Base-by-base conservation (phyloP, 805 yeast species). In the Wickerhamomyces queroliae region DNA sequence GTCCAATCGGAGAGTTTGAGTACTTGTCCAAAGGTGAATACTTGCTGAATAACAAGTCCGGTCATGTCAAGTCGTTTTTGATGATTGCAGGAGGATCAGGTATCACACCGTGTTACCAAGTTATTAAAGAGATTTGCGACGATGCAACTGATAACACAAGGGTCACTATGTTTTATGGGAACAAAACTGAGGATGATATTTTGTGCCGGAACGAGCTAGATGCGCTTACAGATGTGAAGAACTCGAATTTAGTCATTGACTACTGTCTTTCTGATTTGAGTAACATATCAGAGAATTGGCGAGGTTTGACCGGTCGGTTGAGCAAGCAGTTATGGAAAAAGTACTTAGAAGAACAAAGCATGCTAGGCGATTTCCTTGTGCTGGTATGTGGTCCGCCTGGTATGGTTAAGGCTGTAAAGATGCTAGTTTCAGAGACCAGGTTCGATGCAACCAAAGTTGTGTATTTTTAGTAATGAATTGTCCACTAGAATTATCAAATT, bases 31-130 rank as follows among this genome's bases (percentile, higher is more conserved):
- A 44, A 55, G 41, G 80, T 78, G 52, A 70, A 72, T 69, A 78
- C 77, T 30, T 69, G 67, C 39, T 73, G 73, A 43, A 68, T 81
- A 43, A 75, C 74, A 17, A 45, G 17, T 39, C 43, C 10, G 41
- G 45, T 3, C 37, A 41, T 12, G 47, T 48, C 23, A 44, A 50
- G 13, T 44, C 54, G 4, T 49, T 74, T 49, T 54, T 71, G 22
- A 70, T 83, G 66, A 66, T 83, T 50, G 90, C 88, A 3, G 93
- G 90, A 48, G 93, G 93, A 19, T 77, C 89, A 0, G 93, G 96
- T 34, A 81, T 89, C 44, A 86, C 96, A 5, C 95, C 96, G 28
- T 78, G 86, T 65, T 71, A 83, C 55, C 93, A 87, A 61, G 80
- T 88, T 13, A 67, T 83, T 40, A 78, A 85, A 39, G 73, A 74